These are phyloP conservation scores for Fusarium sp. DNA, from an alignment of 2,329 filamentous ascomycete genomes.

Conservation along the genomic window DNA sequence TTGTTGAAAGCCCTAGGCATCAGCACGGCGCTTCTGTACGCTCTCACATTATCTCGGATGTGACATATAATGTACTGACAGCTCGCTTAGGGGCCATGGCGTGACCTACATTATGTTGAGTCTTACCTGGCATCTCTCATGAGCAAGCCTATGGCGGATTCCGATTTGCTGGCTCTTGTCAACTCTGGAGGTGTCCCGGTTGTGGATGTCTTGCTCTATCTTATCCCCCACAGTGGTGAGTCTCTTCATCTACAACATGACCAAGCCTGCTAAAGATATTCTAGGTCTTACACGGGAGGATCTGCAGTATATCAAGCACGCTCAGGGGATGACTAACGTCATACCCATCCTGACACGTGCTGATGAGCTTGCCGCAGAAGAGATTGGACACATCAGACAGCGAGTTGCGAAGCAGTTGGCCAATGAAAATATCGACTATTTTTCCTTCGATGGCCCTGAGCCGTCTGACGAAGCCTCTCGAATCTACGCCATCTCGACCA, in stretches of 20 bases:
- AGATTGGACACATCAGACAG: constrained; percentile 70
- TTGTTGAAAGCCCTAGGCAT: constrained; percentile 85
- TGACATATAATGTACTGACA: constrained; percentile 48
- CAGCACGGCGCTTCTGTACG: constrained; percentile 65
- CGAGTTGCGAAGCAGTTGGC: constrained; percentile 68
- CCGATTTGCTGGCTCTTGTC: constrained; percentile 81
- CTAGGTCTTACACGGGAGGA: constrained; percentile 60
- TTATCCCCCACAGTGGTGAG: constrained; percentile 76
- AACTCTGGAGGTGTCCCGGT: constrained; percentile 85
- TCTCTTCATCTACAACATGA: neutral
- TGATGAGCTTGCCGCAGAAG: constrained; percentile 73
- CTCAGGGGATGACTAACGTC: constrained; percentile 83
- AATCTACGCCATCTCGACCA: constrained; percentile 84
- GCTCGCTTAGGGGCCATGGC: constrained; percentile 67
- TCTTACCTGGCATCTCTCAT: constrained; percentile 48
- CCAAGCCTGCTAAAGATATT: constrained; percentile 14
- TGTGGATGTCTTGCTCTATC: constrained; percentile 87
- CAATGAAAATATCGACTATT: constrained; percentile 70
- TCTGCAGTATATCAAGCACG: constrained; percentile 76
- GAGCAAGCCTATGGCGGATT: constrained; percentile 71
- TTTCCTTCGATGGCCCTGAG: constrained; percentile 68
- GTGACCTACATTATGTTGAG: constrained; percentile 79
- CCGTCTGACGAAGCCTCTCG: constrained; percentile 49
- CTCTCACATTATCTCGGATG: constrained; percentile 21
- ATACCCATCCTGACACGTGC: constrained; percentile 84